phyloP scores from a whole-genome alignment of 2,329 filamentous ascomycete species.

The Clonostachys byssicola region DNA sequence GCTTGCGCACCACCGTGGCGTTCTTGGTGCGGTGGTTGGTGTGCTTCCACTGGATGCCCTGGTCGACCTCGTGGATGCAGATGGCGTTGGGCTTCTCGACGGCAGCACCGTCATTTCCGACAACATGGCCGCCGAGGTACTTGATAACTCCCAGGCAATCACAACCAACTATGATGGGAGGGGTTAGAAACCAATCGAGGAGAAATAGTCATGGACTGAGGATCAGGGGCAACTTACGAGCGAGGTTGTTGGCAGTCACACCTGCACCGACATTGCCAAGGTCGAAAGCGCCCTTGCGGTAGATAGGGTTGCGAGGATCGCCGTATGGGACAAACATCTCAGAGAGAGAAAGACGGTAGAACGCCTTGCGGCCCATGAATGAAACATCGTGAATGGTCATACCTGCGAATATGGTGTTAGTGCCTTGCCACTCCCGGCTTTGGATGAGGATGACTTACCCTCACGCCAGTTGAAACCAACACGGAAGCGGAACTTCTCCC shows the following conservation, averaged over 20 bases:
- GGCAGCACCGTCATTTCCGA: constrained; percentile 45
- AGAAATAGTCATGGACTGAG: too few species aligned
- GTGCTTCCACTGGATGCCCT: constrained; percentile 69
- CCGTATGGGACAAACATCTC: constrained; percentile 61
- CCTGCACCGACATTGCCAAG: constrained; percentile 66
- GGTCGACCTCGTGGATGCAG: constrained; percentile 68
- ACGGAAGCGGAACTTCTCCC: constrained; percentile 68
- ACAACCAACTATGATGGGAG: constrained; percentile 44
- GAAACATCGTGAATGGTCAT: constrained; percentile 63
- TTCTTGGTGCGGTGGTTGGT: constrained; percentile 62
- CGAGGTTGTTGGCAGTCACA: constrained; percentile 61
- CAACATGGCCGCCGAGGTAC: constrained; percentile 54
- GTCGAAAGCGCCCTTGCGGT: constrained; percentile 66
- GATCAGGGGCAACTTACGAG: constrained; percentile 11
- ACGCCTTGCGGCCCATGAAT: constrained; percentile 60
- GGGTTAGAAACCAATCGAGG: too few species aligned
- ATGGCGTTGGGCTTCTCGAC: constrained; percentile 50
- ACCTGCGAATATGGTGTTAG: too few species aligned
- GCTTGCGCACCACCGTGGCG: constrained; percentile 53
- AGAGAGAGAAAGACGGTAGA: constrained; percentile 62
- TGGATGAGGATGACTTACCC: constrained; percentile 44
- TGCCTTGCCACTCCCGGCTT: too few species aligned
- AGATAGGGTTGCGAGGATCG: constrained; percentile 57
- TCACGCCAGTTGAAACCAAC: constrained; percentile 67
- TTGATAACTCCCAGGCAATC: constrained; percentile 68